A percentile compares a stretch with the other conserved stretches of the same genome.
Evolutionary conservation across 768 basidiomycete species (phyloP).

Genomic region (Lentinula guzmanii): DNA sequence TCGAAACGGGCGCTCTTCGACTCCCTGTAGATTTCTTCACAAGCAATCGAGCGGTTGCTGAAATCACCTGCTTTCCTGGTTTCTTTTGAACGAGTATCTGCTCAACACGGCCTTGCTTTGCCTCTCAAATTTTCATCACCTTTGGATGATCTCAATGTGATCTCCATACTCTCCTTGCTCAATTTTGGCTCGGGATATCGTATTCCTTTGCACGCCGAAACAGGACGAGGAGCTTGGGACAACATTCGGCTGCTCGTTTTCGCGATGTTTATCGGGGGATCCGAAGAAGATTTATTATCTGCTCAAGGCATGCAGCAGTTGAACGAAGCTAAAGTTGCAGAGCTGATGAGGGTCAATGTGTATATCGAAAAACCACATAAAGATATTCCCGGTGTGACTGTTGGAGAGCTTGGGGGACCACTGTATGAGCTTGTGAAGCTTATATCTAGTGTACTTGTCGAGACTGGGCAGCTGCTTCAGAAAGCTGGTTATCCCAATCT

Average conservation of each 20-base stretch:
- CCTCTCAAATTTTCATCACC: constrained; percentile 75
- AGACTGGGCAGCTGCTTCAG: constrained; percentile 66
- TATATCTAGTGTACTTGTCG: constrained; percentile 55
- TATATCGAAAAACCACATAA: constrained; percentile 70
- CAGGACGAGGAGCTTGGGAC: constrained; percentile 81
- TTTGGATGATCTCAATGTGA: constrained; percentile 72
- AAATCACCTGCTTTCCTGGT: constrained; percentile 56
- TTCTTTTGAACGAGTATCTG: constrained; percentile 57
- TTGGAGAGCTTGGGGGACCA: constrained; percentile 75
- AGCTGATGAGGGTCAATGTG: constrained; percentile 63
- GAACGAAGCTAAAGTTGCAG: constrained; percentile 53
- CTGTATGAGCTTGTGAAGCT: constrained; percentile 68
- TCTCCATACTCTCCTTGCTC: constrained; percentile 72
- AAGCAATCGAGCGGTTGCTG: constrained; percentile 56
- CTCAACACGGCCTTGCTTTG: constrained; percentile 63
- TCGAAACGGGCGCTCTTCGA: not conserved
- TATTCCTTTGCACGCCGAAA: constrained; percentile 60
- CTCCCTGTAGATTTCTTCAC: constrained; percentile 43
- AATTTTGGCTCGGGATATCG: constrained; percentile 86
- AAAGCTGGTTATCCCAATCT: constrained; percentile 59
- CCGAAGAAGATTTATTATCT: constrained; percentile 48
- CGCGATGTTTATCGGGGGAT: constrained; percentile 58
- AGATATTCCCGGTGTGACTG: constrained; percentile 56
- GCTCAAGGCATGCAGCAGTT: constrained; percentile 60
- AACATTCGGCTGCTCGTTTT: constrained; percentile 72